Evolutionary conservation across 2,329 filamentous ascomycete genomes (phyloP), one percentile per base, ranked within the genome.

Genomic region (Allantophomopsis cytisporea): DNA sequence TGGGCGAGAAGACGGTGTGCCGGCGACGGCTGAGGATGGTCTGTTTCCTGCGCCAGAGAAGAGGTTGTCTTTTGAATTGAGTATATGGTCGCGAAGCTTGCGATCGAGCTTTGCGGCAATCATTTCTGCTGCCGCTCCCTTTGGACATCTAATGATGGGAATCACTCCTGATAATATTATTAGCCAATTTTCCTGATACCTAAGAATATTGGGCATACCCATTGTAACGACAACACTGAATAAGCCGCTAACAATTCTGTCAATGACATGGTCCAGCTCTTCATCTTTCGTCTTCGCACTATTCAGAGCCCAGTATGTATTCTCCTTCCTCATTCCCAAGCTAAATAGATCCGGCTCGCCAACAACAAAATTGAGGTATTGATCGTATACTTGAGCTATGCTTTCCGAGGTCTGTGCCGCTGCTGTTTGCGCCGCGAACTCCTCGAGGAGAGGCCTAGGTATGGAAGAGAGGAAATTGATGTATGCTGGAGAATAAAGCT

Each of bases 151-250:
- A 53, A 98, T 96, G 49, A 98, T 87, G 6, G 91, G 91, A 49
- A 98, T 94, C 2, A 88, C 79, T 43, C 83, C 83, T 87, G 48
- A 13, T 36, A 11, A 14, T 38, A 43, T 60, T 44, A 62, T 55
- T 37, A 32, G 30, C 35, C 28, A 34, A 18, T n/a, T 32, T 14
- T 17, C 15, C 7, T 23, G 21, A 30, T 31, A 21, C 35, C 6
- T 20, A 16, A 20, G 32, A 18, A 38, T 11, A 31, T 20, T 28
- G 14, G 5, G 48, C 68, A 42, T 68, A 81, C 87, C 89, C 86
- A 95, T 94, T 5, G 91, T 98, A n/a, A 94, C 91, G 43, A 91
- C 81, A 37, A 98, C 91, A 46, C 88, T 95, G 62, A 96, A 98
- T n/a, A 98, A 66, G 1, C 91, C 91, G 52, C 83, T 93, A 38